A percentile compares a stretch with the other conserved stretches of the same genome.
These are phyloP conservation scores for Elaeagnus macrophylla DNA, from an alignment of 306 rosid species.

Conservation along the genomic window DNA sequence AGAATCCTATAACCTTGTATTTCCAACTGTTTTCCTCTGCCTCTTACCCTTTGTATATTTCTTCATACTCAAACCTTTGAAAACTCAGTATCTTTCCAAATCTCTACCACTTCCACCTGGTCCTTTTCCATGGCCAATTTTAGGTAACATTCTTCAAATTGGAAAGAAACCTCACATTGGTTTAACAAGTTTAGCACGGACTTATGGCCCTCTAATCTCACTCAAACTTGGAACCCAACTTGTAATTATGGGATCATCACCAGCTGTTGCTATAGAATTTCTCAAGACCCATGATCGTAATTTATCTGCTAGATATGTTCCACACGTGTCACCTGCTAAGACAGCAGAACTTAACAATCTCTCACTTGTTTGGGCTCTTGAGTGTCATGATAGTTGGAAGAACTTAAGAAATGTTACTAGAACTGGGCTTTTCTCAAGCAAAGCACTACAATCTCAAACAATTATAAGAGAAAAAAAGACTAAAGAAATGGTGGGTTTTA, in stretches of 20 bases:
- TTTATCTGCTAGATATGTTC: conserved; percentile 4
- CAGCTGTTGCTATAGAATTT: conserved; percentile 11
- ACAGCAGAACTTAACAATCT: not conserved
- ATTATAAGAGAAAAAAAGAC: conserved; percentile 6
- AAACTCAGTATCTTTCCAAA: not conserved
- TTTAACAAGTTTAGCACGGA: not conserved
- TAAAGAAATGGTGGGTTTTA: conserved; percentile 2
- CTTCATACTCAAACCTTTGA: not conserved
- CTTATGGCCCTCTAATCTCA: conserved; percentile 12
- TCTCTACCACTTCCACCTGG: conserved; percentile 15
- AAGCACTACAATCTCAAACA: conserved; percentile 4
- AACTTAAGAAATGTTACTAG: not conserved
- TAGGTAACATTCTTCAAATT: conserved; percentile 15
- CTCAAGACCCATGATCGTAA: conserved; percentile 10
- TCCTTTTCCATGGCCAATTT: conserved; percentile 20
- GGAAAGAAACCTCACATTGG: conserved; percentile 1
- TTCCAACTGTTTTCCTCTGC: not conserved
- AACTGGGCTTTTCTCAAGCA: not conserved
- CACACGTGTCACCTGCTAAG: not conserved
- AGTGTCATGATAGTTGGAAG: conserved; percentile 4
- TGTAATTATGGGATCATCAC: conserved; percentile 3
- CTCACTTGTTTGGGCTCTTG: not conserved
- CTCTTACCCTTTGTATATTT: not conserved
- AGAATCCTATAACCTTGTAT: not conserved
- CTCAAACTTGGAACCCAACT: conserved; percentile 9